Percentiles rank a stretch among this genome's conserved stretches.
phyloP scores from a whole-genome alignment of 2,329 filamentous ascomycete species.

The Penicillium sp. region DNA sequence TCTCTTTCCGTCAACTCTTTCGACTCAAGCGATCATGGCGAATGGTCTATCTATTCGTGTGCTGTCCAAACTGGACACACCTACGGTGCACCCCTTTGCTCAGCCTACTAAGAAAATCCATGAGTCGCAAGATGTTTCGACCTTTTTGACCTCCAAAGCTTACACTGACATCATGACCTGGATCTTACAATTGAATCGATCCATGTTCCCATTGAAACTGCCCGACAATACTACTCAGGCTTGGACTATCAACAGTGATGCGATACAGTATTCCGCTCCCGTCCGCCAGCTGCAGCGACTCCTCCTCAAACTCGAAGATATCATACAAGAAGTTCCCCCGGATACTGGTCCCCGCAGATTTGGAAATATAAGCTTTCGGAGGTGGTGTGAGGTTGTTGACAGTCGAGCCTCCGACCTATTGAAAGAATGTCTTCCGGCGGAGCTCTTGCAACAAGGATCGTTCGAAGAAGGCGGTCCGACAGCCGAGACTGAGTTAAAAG shows the following conservation, averaged over 20 bases:
- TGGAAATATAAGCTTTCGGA: constrained; percentile 87
- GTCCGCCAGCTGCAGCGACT: constrained; percentile 68
- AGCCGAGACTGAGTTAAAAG: constrained; percentile 67
- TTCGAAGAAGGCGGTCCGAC: constrained; percentile 40
- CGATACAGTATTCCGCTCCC: constrained; percentile 54
- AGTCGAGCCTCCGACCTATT: constrained; percentile 60
- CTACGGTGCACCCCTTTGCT: constrained; percentile 59
- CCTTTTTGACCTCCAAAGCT: constrained; percentile 77
- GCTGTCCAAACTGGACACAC: constrained; percentile 49
- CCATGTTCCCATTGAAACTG: constrained; percentile 71
- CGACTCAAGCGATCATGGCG: constrained; percentile 17
- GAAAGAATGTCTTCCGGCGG: constrained; percentile 55
- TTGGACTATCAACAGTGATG: constrained; percentile 49
- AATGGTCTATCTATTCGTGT: constrained; percentile 35
- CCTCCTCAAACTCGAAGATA: constrained; percentile 62
- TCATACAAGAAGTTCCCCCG: constrained; percentile 79
- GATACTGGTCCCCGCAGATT: constrained; percentile 85
- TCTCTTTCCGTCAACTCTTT: neutral
- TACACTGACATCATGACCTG: constrained; percentile 88
- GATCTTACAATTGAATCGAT: constrained; percentile 83
- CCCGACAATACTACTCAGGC: constrained; percentile 45
- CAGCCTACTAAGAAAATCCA: constrained; percentile 79
- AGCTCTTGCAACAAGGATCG: constrained; percentile 43
- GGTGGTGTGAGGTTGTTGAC: constrained; percentile 73
- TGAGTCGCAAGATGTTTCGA: constrained; percentile 76